These are phyloP conservation scores for Phytophthora macrochlamydospora DNA, from an alignment of 352 stramenopile genomes.

Conservation along the genomic window DNA sequence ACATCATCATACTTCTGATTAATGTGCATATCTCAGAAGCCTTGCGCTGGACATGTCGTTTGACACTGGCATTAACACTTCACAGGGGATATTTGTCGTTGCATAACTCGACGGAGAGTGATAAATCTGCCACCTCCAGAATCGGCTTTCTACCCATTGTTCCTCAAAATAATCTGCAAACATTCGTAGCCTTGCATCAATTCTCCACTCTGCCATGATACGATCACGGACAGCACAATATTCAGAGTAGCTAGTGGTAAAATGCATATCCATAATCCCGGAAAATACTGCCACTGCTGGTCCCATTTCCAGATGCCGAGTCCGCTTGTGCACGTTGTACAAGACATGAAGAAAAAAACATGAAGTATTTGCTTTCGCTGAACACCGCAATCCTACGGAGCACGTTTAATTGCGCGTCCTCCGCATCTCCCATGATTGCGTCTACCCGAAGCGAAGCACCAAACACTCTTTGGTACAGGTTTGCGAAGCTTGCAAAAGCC, in stretches of 20 bases:
- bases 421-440: constrained; percentile 7
- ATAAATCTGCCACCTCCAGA: constrained; percentile 25
- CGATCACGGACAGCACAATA: neutral
- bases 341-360: constrained; percentile 32
- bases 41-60: constrained; percentile 12
- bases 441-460: neutral
- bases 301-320: constrained; percentile 5
- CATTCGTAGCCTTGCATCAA: neutral
- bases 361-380: constrained; percentile 3
- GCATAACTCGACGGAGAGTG: constrained; percentile 13
- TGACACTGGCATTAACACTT: constrained; percentile 29
- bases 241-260: constrained; percentile 1
- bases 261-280: constrained; percentile 15
- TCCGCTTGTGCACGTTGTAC: constrained; percentile 25
- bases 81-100: constrained; percentile 26
- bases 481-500: neutral
- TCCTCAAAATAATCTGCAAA: constrained; percentile 8
- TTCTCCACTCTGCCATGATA: neutral
- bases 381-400: neutral
- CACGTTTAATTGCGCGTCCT: constrained; percentile 3
- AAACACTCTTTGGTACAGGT: neutral
- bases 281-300: constrained; percentile 7
- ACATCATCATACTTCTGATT: constrained; percentile 12
- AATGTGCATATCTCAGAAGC: constrained; percentile 4
- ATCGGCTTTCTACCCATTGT: constrained; percentile 10